Base-by-base conservation (phyloP, 139 green algal genomes). In the Micromonas commoda region DNA sequence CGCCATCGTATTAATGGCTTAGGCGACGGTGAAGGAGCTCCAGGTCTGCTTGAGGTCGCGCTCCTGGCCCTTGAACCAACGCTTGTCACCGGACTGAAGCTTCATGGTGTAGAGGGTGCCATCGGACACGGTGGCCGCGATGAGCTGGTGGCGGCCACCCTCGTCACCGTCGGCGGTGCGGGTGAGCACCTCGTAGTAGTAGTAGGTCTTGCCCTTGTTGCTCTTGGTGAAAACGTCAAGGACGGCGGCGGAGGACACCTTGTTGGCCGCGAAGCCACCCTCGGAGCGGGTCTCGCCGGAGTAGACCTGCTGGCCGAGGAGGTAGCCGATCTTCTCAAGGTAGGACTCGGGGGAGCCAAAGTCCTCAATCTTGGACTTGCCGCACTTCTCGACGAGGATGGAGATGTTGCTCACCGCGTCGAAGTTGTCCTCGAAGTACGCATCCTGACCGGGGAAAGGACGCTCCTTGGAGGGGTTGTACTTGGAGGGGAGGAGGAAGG, bases 171-270 rank as follows among this genome's bases (percentile, higher is more conserved):
- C 95, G 68, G 93, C 85, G 80, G 92, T 88, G 68, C 91, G 87
- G 61, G 84, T 87, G 4, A 97, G 85, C 13, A 97, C 77, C 61
- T 93, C 83, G 80, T 90, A 94, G 65, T 78, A 93, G 92, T 98
- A 99, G 91, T 97, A 98, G 60, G 87, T 89, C 88, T 95, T 96
- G 85, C 95, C 95, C 84, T 96, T 95, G 82, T 94, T 94, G 83
- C 96, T 90, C 31, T 83, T 93, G n/a, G 79, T 82, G 51, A 86
- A 82, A 45, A 92, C 83, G 72, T 93, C 91, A 73, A 99, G 85
- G 53, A 99, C 81, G 37, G 86, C 89, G 51, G 91, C 93, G 37
- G 84, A 86, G 2, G 90, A 88, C 52, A 97, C 91, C 38, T 88
- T 88, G 90, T 92, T 90, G 52, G 86, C 66, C 2, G 83, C 88